Base-by-base conservation (phyloP, 2,329 filamentous ascomycete species). In the Aspergillus sp. region DNA sequence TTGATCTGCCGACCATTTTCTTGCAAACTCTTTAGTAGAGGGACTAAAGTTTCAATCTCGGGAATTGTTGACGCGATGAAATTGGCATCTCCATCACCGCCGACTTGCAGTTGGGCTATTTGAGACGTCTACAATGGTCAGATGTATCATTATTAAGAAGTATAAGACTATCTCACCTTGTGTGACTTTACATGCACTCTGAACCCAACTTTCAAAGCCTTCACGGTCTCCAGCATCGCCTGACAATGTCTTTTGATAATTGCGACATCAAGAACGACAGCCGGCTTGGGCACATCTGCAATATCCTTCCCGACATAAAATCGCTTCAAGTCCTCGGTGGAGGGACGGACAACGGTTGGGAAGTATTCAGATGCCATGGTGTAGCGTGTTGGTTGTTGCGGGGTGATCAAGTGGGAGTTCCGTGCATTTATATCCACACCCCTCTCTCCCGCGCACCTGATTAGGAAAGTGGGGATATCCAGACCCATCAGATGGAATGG, bases 171-270 rank as follows among this genome's bases (percentile, higher is more conserved):
- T 37, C 26, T 5, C 65, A 84, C 85, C 72, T 93, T 93, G 64
- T 93, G 88, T 19, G 86, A 90, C 68, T 93, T 93, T 47, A 91
- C 81, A 62, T 93, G 88, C 1, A 85, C 83, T 46, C 88, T 74
- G 71, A 88, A 91, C 6, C 75, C 76, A 26, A 90, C 72, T 0
- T 75, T 71, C 10, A 90, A 66, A 39, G 68, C 67, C 33, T 75
- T 62, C 10, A 78, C 76, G 0, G 85, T 78, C 9, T 81, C 71
- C 6, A 89, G 76, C 85, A 93, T 90, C 31, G 79, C 72, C 47
- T 72, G 66, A 64, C 87, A 91, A 58, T 91, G 89, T 39, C 74
- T 69, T 43, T 77, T 71, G 26, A 88, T 68, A 34, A 84, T 81
- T 4, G 81, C 79, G 8, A 81, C 63, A 60, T 91, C 86, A 10